These are phyloP conservation scores for Ramalina peruviana DNA, from an alignment of 495 filamentous ascomycete species.

Conservation along the genomic window DNA sequence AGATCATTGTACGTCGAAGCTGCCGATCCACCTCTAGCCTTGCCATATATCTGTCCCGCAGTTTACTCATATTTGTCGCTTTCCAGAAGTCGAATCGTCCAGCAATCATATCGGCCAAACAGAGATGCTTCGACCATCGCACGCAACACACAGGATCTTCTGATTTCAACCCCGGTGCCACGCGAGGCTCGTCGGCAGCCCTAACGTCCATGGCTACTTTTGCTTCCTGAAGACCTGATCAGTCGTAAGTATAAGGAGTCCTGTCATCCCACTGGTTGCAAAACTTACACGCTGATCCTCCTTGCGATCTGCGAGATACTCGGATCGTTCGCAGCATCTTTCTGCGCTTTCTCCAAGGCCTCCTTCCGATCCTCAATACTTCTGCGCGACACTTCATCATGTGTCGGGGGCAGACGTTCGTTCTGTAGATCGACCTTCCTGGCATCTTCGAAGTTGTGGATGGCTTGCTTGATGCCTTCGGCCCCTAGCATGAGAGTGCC, in stretches of 20 bases:
- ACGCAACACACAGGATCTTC: no score
- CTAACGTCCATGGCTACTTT: no score
- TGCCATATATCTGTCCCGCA: no score
- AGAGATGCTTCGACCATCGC: no score
- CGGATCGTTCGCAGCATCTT: slow-evolving; percentile 83
- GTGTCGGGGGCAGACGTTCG: slow-evolving; percentile 78
- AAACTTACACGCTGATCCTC: slow-evolving; percentile 86
- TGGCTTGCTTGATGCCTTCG: slow-evolving; percentile 98
- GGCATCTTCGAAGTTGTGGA: slow-evolving; percentile 93
- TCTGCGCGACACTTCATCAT: slow-evolving; percentile 76
- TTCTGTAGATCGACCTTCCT: slow-evolving; percentile 95
- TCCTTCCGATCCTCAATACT: slow-evolving; percentile 63
- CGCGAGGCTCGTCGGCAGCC: no score
- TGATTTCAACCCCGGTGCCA: no score
- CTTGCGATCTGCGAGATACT: slow-evolving; percentile 72
- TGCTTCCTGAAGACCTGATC: slow-evolving; percentile 13
- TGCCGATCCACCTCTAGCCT: no score
- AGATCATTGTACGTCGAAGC: no score
- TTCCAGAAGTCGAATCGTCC: no score
- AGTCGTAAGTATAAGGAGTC: background rate
- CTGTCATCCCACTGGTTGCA: background rate
- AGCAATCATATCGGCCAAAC: no score
- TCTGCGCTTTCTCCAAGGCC: slow-evolving; percentile 69
- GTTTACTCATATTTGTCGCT: no score
- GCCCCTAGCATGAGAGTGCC: slow-evolving; percentile 96